Percentiles rank a stretch among this genome's conserved stretches.
Conservation (phyloP, 495 filamentous ascomycete genomes). For the Corynascus novoguineensis region DNA sequence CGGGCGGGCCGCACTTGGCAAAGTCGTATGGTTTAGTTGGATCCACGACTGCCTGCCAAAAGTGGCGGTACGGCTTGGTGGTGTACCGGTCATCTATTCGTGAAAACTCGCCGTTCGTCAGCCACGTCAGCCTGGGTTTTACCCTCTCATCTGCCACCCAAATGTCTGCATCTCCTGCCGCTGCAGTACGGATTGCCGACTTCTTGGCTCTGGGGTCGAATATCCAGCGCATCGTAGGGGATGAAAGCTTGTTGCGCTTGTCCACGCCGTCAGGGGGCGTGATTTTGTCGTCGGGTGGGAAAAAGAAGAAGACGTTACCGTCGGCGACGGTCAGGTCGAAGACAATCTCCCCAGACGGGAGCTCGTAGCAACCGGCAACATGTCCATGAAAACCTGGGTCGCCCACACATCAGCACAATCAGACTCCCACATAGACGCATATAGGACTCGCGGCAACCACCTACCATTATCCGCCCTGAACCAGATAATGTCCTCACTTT, state of each 20-base stretch:
- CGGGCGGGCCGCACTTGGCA: constrained; percentile 42
- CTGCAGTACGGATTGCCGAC: constrained; percentile 9
- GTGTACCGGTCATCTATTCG: constrained; percentile 54
- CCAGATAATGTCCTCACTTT: constrained; percentile 46
- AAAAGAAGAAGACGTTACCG: constrained; percentile 54
- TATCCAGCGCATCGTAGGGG: constrained; percentile 50
- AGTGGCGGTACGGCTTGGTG: constrained; percentile 48
- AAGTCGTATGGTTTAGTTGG: constrained; percentile 44
- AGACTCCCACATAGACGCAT: not conserved
- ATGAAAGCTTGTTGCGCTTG: constrained; percentile 37
- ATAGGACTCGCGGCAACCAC: not conserved
- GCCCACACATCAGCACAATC: no score
- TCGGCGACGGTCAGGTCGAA: constrained; percentile 53
- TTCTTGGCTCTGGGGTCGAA: constrained; percentile 43
- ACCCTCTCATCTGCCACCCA: constrained; percentile 33
- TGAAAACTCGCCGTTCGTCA: constrained; percentile 52
- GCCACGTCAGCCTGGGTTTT: constrained; percentile 32
- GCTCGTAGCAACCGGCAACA: constrained; percentile 46
- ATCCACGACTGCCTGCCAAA: constrained; percentile 49
- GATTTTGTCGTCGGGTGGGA: constrained; percentile 39
- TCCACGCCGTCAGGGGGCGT: constrained; percentile 24
- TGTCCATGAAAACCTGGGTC: constrained; percentile 46
- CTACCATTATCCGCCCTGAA: constrained; percentile 44
- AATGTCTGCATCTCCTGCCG: constrained; percentile 12
- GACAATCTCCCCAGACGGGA: constrained; percentile 42